phyloP scores from a whole-genome alignment of 495 filamentous ascomycete species.

The Lasiosphaeria miniovina region DNA sequence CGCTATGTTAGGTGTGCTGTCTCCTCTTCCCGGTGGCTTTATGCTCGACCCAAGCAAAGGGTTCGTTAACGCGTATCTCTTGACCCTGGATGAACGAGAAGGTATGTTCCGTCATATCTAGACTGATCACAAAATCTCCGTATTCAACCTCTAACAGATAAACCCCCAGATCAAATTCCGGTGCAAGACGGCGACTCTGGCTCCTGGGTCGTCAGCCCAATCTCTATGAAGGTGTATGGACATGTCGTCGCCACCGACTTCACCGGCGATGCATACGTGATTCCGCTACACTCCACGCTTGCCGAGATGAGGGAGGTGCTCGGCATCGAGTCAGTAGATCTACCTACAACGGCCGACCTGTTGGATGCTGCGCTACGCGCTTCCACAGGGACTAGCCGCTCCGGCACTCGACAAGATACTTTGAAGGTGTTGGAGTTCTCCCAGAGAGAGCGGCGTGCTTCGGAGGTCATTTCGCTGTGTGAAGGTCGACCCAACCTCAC shows the following conservation, averaged over 20 bases:
- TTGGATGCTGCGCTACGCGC: slow-evolving; percentile 4
- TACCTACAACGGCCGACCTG: slow-evolving; percentile 15
- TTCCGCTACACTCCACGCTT: slow-evolving; percentile 23
- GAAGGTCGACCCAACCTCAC: neutral
- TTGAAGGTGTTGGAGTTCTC: neutral
- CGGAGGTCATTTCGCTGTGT: slow-evolving; percentile 8
- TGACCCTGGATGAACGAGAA: slow-evolving; percentile 12
- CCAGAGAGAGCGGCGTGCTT: neutral
- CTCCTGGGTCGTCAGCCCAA: slow-evolving; percentile 27
- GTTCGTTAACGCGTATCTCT: slow-evolving; percentile 14
- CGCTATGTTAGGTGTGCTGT: slow-evolving; percentile 10
- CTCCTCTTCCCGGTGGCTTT: slow-evolving; percentile 13
- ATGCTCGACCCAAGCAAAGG: slow-evolving; percentile 12
- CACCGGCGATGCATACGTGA: slow-evolving; percentile 26
- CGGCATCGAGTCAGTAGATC: slow-evolving; percentile 5
- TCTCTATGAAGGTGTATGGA: slow-evolving; percentile 22
- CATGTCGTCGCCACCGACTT: slow-evolving; percentile 27
- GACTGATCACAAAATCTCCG: neutral
- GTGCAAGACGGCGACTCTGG: slow-evolving; percentile 29
- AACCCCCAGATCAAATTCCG: neutral
- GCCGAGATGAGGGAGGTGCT: slow-evolving; percentile 23
- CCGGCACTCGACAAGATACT: neutral
- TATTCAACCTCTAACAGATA: neutral
- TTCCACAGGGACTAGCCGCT: neutral
- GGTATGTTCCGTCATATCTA: neutral